Base-by-base conservation (phyloP, 2,329 filamentous ascomycete species). In the Venturia pyrina region DNA sequence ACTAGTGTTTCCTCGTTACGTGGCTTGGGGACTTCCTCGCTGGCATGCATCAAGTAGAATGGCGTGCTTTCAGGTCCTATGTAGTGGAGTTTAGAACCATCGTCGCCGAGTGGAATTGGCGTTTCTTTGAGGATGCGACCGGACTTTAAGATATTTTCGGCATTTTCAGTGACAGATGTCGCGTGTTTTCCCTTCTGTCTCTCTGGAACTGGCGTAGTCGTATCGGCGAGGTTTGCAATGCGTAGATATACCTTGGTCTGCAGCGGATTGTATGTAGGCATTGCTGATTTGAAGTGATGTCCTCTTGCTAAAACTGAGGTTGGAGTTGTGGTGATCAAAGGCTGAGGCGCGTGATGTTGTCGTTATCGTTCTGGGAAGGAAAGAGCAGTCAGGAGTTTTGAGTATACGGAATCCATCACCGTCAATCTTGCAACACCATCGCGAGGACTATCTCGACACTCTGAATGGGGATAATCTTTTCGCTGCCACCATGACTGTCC, bases 31-130 rank as follows among this genome's bases (percentile, higher is more conserved):
- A 68, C 44, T 24, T 67, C 46, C 50, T 61, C 63, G 19, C 66
- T 65, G 28, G 72, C 74, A 65, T 73, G 71, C 5, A 75, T 72
- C 68, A 74, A 69, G 62, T 73, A 69, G 66, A 75, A 72, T 3
- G 74, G 73, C 60, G 75, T 68, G 57, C 74, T 68, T 24, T 70
- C 65, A 5, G 69, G 66, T 13, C 75, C 75, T 24, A 76, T 56
- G 66, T 73, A 76, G 10, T 70, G 69, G 15, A 71, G 68, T 21
- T 44, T 62, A 6, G 37, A 21, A 48, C 34, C 48, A 48, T 66
- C 65, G 19, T 59, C 61, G 17, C 44, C 48, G 21, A 40, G 37
- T 24, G 66, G 67, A 43, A 73, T 68, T 0, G 70, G 67, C 4
- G 57, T 66, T 68, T 73, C 73, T 1, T 60, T 62, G 28, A 75